Conservation (phyloP, 306 rosid species). For the Medicago arabica region DNA sequence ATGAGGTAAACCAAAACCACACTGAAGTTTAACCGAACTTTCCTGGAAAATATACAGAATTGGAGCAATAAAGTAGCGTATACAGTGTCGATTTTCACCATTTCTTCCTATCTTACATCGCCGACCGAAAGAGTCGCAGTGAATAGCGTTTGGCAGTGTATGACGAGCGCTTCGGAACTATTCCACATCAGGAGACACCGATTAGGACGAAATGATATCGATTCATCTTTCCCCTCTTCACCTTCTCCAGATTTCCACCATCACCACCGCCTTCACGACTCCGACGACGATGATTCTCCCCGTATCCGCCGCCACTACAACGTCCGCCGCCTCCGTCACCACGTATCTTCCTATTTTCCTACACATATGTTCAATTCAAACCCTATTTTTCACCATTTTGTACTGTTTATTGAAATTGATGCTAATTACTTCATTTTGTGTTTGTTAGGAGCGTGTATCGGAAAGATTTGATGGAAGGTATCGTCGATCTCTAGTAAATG, state of each 20-base stretch:
- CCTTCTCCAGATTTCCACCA: constrained; percentile 32
- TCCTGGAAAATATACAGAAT: background rate
- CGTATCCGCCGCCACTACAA: constrained; percentile 58
- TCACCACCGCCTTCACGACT: constrained; percentile 47
- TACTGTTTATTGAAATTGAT: background rate
- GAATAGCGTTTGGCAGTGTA: constrained; percentile 45
- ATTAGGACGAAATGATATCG: constrained; percentile 57
- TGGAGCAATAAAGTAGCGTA: background rate
- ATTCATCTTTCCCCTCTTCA: constrained; percentile 49
- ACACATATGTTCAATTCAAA: background rate
- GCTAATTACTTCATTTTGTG: background rate
- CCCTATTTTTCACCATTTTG: too few species aligned
- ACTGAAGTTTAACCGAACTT: background rate
- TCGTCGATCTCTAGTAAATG: constrained; percentile 43
- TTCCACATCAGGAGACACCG: constrained; percentile 77
- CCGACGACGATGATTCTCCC: constrained; percentile 53
- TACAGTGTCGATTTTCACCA: background rate
- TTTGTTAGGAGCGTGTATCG: constrained; percentile 55
- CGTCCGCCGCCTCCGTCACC: constrained; percentile 50
- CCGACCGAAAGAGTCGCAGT: background rate
- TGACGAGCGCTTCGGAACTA: constrained; percentile 98
- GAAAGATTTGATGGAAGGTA: constrained; percentile 52
- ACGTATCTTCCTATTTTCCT: constrained; percentile 33
- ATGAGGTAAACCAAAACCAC: background rate
- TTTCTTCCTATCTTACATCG: too few species aligned